Evolutionary conservation across 176 grass and related monocot genomes (phyloP).

Genomic region (Oryza glaberrima): DNA sequence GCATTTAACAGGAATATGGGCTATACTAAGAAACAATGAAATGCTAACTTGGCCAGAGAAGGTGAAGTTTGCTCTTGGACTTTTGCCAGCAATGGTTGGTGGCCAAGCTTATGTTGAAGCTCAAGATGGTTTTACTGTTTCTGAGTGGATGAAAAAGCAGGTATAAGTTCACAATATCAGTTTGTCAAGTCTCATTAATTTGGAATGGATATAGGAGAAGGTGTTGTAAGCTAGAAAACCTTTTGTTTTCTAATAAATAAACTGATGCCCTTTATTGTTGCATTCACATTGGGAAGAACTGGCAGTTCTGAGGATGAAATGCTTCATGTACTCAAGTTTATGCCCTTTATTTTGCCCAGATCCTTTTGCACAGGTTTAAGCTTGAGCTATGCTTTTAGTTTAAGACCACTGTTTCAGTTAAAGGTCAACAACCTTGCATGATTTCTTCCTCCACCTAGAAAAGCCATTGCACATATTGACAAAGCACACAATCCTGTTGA

Average conservation of each 20-base stretch:
- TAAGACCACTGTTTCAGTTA: slow-evolving; percentile 11
- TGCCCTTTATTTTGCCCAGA: slow-evolving; percentile 25
- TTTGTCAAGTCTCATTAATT: slow-evolving; percentile 23
- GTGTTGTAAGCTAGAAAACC: not conserved
- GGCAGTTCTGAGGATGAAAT: slow-evolving; percentile 21
- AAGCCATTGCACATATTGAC: not conserved
- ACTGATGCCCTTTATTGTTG: slow-evolving; percentile 23
- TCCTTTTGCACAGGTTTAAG: slow-evolving; percentile 26
- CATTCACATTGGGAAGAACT: slow-evolving; percentile 17
- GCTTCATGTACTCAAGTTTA: slow-evolving; percentile 13
- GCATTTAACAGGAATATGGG: slow-evolving; percentile 83
- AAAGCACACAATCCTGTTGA: not conserved
- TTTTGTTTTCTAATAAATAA: slow-evolving; percentile 7
- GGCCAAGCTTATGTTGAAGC: slow-evolving; percentile 98
- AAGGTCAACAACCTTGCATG: not conserved
- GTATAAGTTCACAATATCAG: slow-evolving; percentile 32
- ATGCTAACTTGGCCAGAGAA: slow-evolving; percentile 99
- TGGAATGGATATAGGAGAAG: not conserved
- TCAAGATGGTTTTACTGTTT: slow-evolving; percentile 89
- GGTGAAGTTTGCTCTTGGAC: slow-evolving; percentile 96
- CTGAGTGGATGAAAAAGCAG: slow-evolving; percentile 96
- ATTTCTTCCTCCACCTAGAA: not conserved
- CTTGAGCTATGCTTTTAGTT: slow-evolving; percentile 31
- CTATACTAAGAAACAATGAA: slow-evolving; percentile 95
- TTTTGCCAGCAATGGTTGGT: slow-evolving; percentile 89